phyloP scores from a whole-genome alignment of 2,329 filamentous ascomycete species.

The Alternaria hordeiaustralica region DNA sequence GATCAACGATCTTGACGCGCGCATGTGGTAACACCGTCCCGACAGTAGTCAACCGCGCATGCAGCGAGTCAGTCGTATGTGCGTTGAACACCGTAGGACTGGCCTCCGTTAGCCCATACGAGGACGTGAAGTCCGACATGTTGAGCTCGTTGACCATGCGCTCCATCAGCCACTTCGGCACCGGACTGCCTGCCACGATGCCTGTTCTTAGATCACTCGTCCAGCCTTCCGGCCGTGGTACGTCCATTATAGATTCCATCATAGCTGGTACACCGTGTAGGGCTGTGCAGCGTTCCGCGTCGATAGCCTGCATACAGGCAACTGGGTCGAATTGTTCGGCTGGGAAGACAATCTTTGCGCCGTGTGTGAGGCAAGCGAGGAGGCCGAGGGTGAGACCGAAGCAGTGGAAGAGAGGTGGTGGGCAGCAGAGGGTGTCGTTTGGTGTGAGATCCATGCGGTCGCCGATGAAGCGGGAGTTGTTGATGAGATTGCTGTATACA shows the following conservation, averaged over 20 bases:
- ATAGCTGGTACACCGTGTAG: constrained; percentile 84
- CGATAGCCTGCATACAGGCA: constrained; percentile 70
- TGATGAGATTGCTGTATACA: constrained; percentile 41
- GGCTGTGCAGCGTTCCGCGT: constrained; percentile 63
- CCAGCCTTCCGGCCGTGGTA: constrained; percentile 57
- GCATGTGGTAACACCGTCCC: constrained; percentile 77
- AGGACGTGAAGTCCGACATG: constrained; percentile 71
- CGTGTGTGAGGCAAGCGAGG: constrained; percentile 74
- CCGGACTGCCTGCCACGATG: constrained; percentile 79
- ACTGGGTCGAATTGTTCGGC: constrained; percentile 72
- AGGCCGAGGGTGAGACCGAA: constrained; percentile 81
- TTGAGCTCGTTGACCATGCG: constrained; percentile 72
- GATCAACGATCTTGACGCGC: constrained; percentile 77
- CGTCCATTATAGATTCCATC: constrained; percentile 71
- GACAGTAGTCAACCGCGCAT: constrained; percentile 72
- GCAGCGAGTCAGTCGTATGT: constrained; percentile 73
- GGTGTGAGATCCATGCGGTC: constrained; percentile 73
- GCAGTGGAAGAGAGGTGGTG: constrained; percentile 84
- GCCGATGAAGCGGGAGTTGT: constrained; percentile 57
- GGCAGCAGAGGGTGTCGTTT: constrained; percentile 76
- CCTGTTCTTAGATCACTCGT: constrained; percentile 67
- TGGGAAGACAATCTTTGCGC: constrained; percentile 77
- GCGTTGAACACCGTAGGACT: constrained; percentile 83
- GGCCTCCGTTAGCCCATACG: constrained; percentile 73
- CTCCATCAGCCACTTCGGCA: constrained; percentile 77